Evolutionary conservation across 1,139 yeast genomes (phyloP).

Genomic region (Hansenula lynferdii): DNA sequence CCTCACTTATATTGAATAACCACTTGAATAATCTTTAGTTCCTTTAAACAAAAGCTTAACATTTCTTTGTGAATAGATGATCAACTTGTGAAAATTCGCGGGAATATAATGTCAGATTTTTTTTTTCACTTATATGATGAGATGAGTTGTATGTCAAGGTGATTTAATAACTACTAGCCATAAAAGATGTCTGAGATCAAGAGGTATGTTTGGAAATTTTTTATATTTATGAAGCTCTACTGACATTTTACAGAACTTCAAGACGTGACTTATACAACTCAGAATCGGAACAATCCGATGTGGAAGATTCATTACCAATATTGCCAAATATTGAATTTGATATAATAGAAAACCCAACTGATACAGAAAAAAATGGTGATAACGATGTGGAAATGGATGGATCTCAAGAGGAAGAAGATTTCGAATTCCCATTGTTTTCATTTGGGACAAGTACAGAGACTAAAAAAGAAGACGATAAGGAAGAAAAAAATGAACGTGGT

Average conservation of each 20-base stretch:
- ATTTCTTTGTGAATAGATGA: no score
- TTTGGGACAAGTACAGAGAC: slow-evolving; percentile 18
- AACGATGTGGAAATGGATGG: slow-evolving; percentile 12
- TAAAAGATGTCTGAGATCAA: neutral
- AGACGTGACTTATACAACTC: slow-evolving; percentile 31
- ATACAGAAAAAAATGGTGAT: slow-evolving; percentile 29
- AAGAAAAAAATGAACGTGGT: slow-evolving; percentile 29
- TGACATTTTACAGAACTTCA: slow-evolving; percentile 28
- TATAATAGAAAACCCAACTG: slow-evolving; percentile 51
- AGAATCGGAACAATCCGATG: slow-evolving; percentile 15
- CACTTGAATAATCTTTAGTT: no score
- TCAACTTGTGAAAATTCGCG: no score
- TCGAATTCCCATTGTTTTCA: slow-evolving; percentile 54
- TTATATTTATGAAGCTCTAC: neutral
- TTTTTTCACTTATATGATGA: no score
- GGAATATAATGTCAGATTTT: no score
- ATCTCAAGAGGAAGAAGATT: slow-evolving; percentile 25
- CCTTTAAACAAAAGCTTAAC: no score
- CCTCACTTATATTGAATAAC: no score
- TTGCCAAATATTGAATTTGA: slow-evolving; percentile 45
- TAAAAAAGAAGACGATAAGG: slow-evolving; percentile 20
- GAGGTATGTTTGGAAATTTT: neutral
- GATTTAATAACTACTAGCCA: neutral
- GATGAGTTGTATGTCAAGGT: neutral
- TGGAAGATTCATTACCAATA: slow-evolving; percentile 16